phyloP scores from a whole-genome alignment of 768 basidiomycete genomes.

The Auriscalpium orientale region DNA sequence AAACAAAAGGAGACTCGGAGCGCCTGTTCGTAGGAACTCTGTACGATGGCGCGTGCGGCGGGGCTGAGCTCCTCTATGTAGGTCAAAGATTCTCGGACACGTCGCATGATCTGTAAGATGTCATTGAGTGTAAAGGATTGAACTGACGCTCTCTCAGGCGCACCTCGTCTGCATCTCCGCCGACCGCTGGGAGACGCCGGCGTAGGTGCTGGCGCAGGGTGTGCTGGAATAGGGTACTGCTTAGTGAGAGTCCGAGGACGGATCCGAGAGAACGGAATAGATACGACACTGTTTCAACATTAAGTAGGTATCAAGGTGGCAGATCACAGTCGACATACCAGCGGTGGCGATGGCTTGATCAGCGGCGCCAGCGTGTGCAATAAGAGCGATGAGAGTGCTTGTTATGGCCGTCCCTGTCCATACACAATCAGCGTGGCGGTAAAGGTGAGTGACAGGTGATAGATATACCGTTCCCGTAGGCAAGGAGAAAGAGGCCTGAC shows the following conservation, averaged over 20 bases:
- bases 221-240: slow-evolving; percentile 49
- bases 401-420: slow-evolving; percentile 43
- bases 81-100: slow-evolving; percentile 27
- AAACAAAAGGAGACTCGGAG: slow-evolving; percentile 43
- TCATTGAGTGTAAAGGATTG: not conserved
- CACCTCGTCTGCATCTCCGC: slow-evolving; percentile 44
- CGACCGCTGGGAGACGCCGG: slow-evolving; percentile 27
- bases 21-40: slow-evolving; percentile 30
- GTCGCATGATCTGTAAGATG: slow-evolving; percentile 22
- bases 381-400: slow-evolving; percentile 50
- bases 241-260: slow-evolving; percentile 48
- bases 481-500: slow-evolving; percentile 29
- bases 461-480: slow-evolving; percentile 31
- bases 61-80: slow-evolving; percentile 26
- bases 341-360: slow-evolving; percentile 64
- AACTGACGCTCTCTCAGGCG: slow-evolving; percentile 7
- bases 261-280: slow-evolving; percentile 59
- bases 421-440: not conserved
- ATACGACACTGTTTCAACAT: slow-evolving; percentile 40
- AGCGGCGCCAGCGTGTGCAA: slow-evolving; percentile 52
- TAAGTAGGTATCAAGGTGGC: not conserved
- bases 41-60: slow-evolving; percentile 20
- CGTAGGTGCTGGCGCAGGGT: slow-evolving; percentile 38
- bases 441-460: not conserved
- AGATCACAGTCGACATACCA: slow-evolving; percentile 25